Conservation (phyloP, 148 eudicot species). For the Vaccinium macrocarpon region DNA sequence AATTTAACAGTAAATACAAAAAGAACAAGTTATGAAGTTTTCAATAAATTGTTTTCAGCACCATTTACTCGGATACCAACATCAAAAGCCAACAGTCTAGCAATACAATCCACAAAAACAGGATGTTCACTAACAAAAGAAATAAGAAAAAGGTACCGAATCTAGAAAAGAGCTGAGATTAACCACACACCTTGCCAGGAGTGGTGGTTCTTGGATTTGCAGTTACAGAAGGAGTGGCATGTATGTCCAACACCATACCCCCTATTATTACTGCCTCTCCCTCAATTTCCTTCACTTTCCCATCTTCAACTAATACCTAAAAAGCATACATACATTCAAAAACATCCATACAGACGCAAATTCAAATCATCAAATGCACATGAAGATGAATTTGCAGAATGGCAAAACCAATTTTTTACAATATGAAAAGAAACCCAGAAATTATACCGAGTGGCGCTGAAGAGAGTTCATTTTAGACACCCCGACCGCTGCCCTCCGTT, state of each 20-base stretch:
- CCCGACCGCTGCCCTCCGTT: neutral
- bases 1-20: neutral
- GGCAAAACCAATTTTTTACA: neutral
- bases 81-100: neutral
- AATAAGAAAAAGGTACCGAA: neutral
- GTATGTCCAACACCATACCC: conserved; percentile 94
- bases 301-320: neutral
- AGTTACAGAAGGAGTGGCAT: conserved; percentile 64
- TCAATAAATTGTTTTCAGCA: neutral
- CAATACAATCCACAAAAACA: neutral
- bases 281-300: conserved; percentile 22
- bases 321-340: neutral
- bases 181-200: conserved; percentile 70
- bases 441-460: neutral
- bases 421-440: conserved; percentile 5
- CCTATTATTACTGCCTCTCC: conserved; percentile 66
- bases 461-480: conserved; percentile 5
- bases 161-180: neutral
- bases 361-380: neutral
- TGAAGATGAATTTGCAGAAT: too few species aligned
- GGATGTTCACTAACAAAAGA: neutral
- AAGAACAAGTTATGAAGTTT: neutral
- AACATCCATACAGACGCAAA: neutral
- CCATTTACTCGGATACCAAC: neutral
- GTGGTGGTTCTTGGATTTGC: conserved; percentile 61